Conservation (phyloP, 257 asterid species). For the Cruciata laevipes region DNA sequence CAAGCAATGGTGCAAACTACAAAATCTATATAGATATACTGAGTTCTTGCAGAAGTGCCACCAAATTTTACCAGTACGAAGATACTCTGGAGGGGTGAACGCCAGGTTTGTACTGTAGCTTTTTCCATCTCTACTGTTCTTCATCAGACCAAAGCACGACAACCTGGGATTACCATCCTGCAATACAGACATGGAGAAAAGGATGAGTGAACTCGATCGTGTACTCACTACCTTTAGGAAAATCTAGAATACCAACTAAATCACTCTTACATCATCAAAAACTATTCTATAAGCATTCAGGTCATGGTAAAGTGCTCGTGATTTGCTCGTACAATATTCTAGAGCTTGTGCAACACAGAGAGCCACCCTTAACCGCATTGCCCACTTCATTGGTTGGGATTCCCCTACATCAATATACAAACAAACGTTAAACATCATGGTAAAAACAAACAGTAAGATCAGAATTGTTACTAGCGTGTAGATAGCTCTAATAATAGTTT, state of each 20-base stretch:
- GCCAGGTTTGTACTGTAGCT: constrained; percentile 71
- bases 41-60: not conserved
- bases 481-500: not conserved
- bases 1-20: not conserved
- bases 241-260: constrained; percentile 1
- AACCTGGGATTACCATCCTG: constrained; percentile 57
- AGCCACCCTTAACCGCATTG: constrained; percentile 97
- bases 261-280: constrained; percentile 71
- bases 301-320: constrained; percentile 90
- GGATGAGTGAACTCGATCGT: not conserved
- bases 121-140: constrained; percentile 67
- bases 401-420: constrained; percentile 61
- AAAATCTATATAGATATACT: not conserved
- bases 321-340: constrained; percentile 83
- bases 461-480: not conserved
- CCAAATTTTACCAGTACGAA: constrained; percentile 45
- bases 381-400: constrained; percentile 96
- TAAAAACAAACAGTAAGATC: not conserved
- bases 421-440: constrained; percentile 9
- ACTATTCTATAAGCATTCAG: constrained; percentile 89
- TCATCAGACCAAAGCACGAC: constrained; percentile 70
- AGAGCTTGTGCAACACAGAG: constrained; percentile 81
- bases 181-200: not conserved
- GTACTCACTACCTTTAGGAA: too few species aligned
- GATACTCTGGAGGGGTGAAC: constrained; percentile 68